Base-by-base conservation (phyloP, 805 yeast genomes). In the Schizosaccharomyces cryophilus region DNA sequence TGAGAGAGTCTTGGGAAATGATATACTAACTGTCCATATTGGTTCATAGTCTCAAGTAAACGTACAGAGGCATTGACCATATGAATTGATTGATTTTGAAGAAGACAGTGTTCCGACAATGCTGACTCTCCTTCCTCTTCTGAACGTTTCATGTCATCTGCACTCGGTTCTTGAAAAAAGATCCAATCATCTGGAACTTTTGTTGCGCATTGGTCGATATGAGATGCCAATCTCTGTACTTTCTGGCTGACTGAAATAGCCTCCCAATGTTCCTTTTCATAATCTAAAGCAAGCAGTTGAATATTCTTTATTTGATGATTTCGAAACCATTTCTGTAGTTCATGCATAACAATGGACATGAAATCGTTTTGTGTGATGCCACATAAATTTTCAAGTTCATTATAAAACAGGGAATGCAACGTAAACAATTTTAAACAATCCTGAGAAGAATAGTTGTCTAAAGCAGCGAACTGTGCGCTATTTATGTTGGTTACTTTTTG, bases 321-420 rank as follows among this genome's bases (percentile, higher is more conserved):
- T 24, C 15, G 21, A 24, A 24, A 51, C 56, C 56, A 51, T 21
- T 13, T 17, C n/a, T 24, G 56, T 3, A 51, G 19, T 24, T 24
- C 19, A 2, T 29, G 21, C 30, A 51, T 21, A 9, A 29, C 15
- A 21, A 29, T 51, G 3, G 56, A 17, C 30, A 51, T 51, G 24
- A 51, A 51, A 24, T 21, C 9, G n/a, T 29, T 51, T 24, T 77
- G 70, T 6, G 78, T 75, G 62, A 77, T 80, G 0, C 95, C 95
- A 4, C 87, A 81, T 4, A 89, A 78, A 15, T 81, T 75, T 69
- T 93, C 97, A 69, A 95, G 86, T 67, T 87, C 95, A 59, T 79
- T 79, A 54, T 88, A 74, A 68, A 89, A 89, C 26, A 83, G 74
- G 0, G 83, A 78, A 62, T 82, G 80, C 15, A 85, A 73, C 2